Percentiles rank a stretch among this genome's conserved stretches.
phyloP scores from a whole-genome alignment of 371 early-diverging fungal species.

The Fennellomyces sp. region DNA sequence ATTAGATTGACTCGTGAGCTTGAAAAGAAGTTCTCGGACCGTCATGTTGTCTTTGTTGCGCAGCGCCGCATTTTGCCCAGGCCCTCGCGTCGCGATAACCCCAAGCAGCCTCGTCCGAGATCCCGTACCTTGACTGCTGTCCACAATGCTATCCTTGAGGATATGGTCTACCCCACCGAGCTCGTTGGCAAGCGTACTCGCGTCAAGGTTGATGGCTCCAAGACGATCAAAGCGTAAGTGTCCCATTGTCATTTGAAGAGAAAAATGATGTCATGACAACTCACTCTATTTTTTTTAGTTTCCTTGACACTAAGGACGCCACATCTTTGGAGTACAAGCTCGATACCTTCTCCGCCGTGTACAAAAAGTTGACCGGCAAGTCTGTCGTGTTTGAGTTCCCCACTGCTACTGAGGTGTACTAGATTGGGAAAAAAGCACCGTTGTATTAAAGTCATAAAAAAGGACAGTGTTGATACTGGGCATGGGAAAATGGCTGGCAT shows the following conservation, averaged over 20 bases:
- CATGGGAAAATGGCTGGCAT: constrained; percentile 94
- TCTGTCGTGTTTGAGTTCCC: constrained; percentile 97
- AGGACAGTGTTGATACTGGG: constrained; percentile 80
- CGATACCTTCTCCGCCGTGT: constrained; percentile 94
- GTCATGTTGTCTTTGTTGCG: constrained; percentile 95
- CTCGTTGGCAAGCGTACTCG: constrained; percentile 97
- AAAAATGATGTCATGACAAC: background rate
- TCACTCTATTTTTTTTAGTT: constrained; percentile 48
- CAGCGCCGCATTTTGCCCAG: constrained; percentile 91
- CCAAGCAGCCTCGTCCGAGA: constrained; percentile 92
- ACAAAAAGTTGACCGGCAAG: constrained; percentile 97
- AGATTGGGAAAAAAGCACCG: background rate
- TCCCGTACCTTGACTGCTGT: constrained; percentile 96
- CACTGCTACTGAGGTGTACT: constrained; percentile 38
- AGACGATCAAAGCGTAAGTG: constrained; percentile 90
- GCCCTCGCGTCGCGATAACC: constrained; percentile 86
- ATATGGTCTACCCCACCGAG: constrained; percentile 97
- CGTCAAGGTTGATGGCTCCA: constrained; percentile 93
- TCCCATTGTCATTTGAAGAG: background rate
- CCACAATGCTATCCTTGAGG: constrained; percentile 95
- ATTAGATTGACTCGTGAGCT: constrained; percentile 91
- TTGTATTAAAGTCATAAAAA: background rate
- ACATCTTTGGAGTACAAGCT: constrained; percentile 98
- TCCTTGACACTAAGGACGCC: constrained; percentile 96
- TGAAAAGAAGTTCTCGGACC: constrained; percentile 99